Conservation (phyloP, 225 moss, liverwort and hornwort genomes). For the Marchantia polymorpha region DNA sequence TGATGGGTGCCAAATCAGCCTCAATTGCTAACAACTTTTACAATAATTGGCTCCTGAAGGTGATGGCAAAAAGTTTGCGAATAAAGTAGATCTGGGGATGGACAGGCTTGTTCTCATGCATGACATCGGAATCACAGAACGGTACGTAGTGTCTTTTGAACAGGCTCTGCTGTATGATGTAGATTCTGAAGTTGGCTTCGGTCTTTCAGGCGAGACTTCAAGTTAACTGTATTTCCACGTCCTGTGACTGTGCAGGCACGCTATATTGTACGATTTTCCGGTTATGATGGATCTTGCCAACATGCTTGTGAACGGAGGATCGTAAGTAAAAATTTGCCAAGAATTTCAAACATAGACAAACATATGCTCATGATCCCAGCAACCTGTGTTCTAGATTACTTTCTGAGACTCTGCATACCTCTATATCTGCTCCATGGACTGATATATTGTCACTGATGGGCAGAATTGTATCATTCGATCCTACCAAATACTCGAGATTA, state of each 20-base stretch:
- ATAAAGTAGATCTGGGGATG: neutral
- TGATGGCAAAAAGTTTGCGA: constrained; percentile 5
- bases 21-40: no score
- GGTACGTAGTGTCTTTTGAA: neutral
- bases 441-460: neutral
- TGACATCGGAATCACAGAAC: constrained; percentile 14
- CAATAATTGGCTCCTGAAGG: neutral
- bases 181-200: neutral
- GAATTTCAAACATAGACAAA: neutral
- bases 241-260: neutral
- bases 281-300: neutral
- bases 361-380: no score
- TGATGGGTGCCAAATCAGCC: no score
- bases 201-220: neutral
- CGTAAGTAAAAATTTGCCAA: neutral
- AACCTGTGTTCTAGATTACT: no score
- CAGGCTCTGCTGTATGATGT: neutral
- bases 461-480: neutral
- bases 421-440: no score
- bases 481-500: neutral
- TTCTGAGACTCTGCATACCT: no score
- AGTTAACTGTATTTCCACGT: neutral
- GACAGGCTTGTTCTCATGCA: constrained; percentile 12
- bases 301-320: neutral
- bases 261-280: neutral